Evolutionary conservation across 108 stramenopile species (phyloP), one percentile per base, ranked within the genome.

Genomic region (Cyclostephanos invisitatus): DNA sequence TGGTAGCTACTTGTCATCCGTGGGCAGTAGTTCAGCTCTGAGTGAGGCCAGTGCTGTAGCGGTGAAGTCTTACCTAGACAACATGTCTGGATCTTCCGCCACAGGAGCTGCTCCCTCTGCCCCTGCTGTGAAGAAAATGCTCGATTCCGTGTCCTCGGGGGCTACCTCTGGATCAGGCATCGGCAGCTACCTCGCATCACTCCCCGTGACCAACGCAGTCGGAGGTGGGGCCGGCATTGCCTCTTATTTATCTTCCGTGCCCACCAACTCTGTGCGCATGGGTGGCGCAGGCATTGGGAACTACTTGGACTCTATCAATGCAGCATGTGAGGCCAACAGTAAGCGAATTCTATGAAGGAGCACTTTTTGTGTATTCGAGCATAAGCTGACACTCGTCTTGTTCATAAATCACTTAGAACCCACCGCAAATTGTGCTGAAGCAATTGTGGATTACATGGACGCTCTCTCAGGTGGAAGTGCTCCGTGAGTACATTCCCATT

Each of bases 301-400:
- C 22, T 80, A 80, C 44, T 74, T 80, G n/a, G 78, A 80, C 22
- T 62, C 68, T 27, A 75, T 80, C 29, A 42, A 70, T 47, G 11
- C 18, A 18, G 67, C 37, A 9, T 80, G 77, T 46, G 73, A 80
- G 25, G 58, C 74, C n/a, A 29, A 15, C 17, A 15, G 64, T 49
- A 17, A 65, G 64, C 32, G 29, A 50, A 65, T 51, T 6, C 24
- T 18, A 28, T 47, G 15, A 49, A 1, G 47, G 14, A 7, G 18
- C 11, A 49, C 4, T 27, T 1, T 49, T 48, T 40, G 14, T 5
- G 4, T 20, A 36, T 24, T 57, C 14, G 32, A 25, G 56, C 12
- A 28, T 29, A 12, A 17, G 29, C 12, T 36, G 29, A 20, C 36
- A 61, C 60, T 61, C 36, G 12, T 40, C 3, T 36, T 14, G 18